These are phyloP conservation scores for Cucurbita moschata DNA, from an alignment of 306 rosid species.

Conservation along the genomic window DNA sequence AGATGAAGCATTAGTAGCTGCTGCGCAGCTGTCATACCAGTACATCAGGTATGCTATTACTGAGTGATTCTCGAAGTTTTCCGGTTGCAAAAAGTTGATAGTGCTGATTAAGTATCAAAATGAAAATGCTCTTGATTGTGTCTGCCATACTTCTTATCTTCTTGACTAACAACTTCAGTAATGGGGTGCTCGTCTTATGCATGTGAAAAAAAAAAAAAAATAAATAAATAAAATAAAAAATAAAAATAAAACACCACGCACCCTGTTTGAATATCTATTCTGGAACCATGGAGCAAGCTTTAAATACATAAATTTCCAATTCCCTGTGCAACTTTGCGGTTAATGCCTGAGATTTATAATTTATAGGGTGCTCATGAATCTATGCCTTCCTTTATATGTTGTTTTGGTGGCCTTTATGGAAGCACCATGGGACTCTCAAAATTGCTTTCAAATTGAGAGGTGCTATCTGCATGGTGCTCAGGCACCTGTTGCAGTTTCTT, in stretches of 20 bases:
- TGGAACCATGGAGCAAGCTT: background rate
- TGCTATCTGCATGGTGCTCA: background rate
- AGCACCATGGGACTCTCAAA: background rate
- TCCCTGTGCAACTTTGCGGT: background rate
- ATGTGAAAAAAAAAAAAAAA: background rate
- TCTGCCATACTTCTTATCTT: background rate
- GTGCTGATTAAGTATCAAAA: background rate
- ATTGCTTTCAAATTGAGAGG: background rate
- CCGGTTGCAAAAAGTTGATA: background rate
- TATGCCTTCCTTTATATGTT: background rate
- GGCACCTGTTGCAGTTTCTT: background rate
- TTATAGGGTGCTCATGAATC: background rate
- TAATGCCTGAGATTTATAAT: background rate
- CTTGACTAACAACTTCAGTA: background rate
- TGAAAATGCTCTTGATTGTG: background rate
- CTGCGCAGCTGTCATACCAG: constrained; percentile 83
- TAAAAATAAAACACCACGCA: background rate
- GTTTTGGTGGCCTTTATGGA: background rate
- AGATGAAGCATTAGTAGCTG: constrained; percentile 78
- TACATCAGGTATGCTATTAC: constrained; percentile 60
- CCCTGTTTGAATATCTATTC: background rate
- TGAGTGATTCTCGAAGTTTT: background rate
- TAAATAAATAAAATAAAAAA: no score
- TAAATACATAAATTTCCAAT: background rate
- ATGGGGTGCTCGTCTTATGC: background rate